Evolutionary conservation across 345 rosid species (phyloP), one percentile per base, ranked within the genome.

Genomic region (Eucalyptus albens): DNA sequence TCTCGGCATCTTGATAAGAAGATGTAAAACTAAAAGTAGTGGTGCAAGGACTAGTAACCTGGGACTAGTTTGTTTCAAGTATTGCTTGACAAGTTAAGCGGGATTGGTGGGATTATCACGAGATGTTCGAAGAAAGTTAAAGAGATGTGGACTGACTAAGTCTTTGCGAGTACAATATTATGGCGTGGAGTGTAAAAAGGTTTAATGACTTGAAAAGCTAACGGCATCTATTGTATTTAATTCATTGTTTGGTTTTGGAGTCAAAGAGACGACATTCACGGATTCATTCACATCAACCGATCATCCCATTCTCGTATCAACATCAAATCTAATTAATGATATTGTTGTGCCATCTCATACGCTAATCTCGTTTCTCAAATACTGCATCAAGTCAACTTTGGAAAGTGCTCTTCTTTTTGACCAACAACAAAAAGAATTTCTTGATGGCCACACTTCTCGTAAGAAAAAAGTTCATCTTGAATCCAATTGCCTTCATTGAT

Each of bases 121-220:
- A 65, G 19, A 65, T 4, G 40, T 65, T 2, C 11, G 0, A n/a
- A 65, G 77, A 65, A n/a, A 15, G 77, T 65, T 17, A n/a, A 65
- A 65, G 21, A n/a, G 19, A 15, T 65, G 19, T 15, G 11, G 21
- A 15, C 0, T 65, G 6, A n/a, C 0, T 15, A 3, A 16, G 31
- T 65, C 21, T n/a, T 65, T n/a, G 40, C 2, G 0, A 31, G 40
- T n/a, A 65, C 0, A 65, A 31, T 65, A n/a, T 15, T n/a, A 2
- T 0, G 5, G 72, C 10, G 1, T n/a, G 77, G 40, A 65, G 37
- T n/a, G 0, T 65, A n/a, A n/a, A n/a, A n/a, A 0, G 3, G 21
- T n/a, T 65, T 0, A 15, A 65, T 65, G 6, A 65, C 6, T n/a
- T 65, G 37, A 65, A 65, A n/a, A 24, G 0, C 11, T 14, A n/a